These are phyloP conservation scores for Prototheca stagnorum DNA, from an alignment of 163 green algal species.

Conservation along the genomic window DNA sequence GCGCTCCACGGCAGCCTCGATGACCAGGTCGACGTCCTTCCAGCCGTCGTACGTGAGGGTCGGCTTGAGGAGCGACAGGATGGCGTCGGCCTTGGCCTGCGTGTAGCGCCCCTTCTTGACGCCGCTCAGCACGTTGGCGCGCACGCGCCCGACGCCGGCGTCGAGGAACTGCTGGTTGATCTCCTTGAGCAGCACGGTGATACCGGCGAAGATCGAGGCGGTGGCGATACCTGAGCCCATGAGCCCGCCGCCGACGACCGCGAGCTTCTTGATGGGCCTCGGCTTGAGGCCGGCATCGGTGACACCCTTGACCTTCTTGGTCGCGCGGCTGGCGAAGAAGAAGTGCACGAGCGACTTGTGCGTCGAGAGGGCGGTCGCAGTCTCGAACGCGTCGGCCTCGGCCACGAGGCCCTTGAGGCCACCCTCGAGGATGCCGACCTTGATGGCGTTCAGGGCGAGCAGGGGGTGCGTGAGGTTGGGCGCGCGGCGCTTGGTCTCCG, in stretches of 20 bases:
- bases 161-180: conserved; percentile 92
- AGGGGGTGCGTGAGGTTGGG: conserved; percentile 71
- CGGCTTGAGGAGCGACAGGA: conserved; percentile 42
- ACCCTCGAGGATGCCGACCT: conserved; percentile 57
- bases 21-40: conserved; percentile 81
- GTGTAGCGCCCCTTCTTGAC: conserved; percentile 85
- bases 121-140: conserved; percentile 63
- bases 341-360: conserved; percentile 93
- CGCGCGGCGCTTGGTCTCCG: conserved; percentile 44
- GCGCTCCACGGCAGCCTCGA: conserved; percentile 93
- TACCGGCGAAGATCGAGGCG: conserved; percentile 54
- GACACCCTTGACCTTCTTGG: conserved; percentile 68
- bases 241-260: conserved; percentile 85
- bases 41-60: conserved; percentile 71
- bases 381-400: conserved; percentile 65
- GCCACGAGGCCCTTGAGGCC: conserved; percentile 48
- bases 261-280: conserved; percentile 53
- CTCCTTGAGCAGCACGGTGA: conserved; percentile 89
- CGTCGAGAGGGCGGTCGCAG: conserved; percentile 58
- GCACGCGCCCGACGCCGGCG: conserved; percentile 53
- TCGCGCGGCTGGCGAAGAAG: conserved; percentile 89
- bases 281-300: conserved; percentile 71
- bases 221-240: conserved; percentile 94
- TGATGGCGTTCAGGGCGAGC: conserved; percentile 81
- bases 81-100: conserved; percentile 30